Evolutionary conservation across 129 eudicot genomes (phyloP).

Genomic region (Daucus carota): DNA sequence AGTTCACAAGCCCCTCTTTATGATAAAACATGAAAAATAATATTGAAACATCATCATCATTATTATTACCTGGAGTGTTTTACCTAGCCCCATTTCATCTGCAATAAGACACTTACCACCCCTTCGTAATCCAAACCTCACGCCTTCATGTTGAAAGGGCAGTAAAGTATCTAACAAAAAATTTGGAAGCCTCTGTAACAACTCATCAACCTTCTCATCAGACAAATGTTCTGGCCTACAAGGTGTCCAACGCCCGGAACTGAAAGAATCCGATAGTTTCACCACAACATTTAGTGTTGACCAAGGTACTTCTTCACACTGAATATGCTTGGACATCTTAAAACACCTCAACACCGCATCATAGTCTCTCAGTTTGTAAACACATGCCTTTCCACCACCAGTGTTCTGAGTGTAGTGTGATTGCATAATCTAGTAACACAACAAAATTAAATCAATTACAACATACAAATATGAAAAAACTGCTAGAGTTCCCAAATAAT

Average conservation of each 20-base stretch:
- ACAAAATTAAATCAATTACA: not conserved
- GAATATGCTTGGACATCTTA: slow-evolving; percentile 40
- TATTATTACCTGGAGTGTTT: slow-evolving; percentile 78
- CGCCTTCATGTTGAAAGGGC: slow-evolving; percentile 90
- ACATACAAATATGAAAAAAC: not conserved
- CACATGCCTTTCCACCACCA: slow-evolving; percentile 69
- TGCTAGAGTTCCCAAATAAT: not conserved
- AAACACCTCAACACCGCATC: slow-evolving; percentile 61
- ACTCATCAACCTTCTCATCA: slow-evolving; percentile 71
- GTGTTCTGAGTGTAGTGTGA: slow-evolving; percentile 74
- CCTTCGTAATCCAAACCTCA: slow-evolving; percentile 74
- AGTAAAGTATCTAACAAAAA: slow-evolving; percentile 44
- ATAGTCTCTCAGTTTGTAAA: slow-evolving; percentile 60
- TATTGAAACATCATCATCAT: not conserved
- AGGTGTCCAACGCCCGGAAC: slow-evolving; percentile 71
- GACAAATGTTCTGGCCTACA: slow-evolving; percentile 83
- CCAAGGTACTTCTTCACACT: slow-evolving; percentile 78
- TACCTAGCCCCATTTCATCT: slow-evolving; percentile 99
- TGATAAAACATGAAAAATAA: not conserved
- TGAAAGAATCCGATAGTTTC: slow-evolving; percentile 48
- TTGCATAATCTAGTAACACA: slow-evolving; percentile 40
- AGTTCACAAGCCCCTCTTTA: not conserved
- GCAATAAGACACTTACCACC: slow-evolving; percentile 99
- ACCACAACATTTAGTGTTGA: slow-evolving; percentile 68
- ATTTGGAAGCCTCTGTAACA: slow-evolving; percentile 54